Conservation (phyloP, 2,329 filamentous ascomycete species). For the Alternaria postmessia region DNA sequence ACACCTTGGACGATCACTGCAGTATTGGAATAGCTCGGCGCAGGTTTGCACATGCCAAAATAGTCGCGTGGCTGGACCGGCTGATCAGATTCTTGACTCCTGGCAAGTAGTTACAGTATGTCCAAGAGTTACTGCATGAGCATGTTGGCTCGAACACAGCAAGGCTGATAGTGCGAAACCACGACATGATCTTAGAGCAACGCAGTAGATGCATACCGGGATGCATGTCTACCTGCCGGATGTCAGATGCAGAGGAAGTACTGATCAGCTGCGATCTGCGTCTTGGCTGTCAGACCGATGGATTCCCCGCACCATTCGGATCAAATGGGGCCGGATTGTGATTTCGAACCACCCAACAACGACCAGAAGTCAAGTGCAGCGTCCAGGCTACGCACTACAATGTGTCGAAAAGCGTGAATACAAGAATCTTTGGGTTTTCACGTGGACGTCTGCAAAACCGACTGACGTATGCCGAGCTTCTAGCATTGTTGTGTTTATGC, state of each 20-base stretch:
- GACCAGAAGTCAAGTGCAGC: neutral
- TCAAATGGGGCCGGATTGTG: neutral
- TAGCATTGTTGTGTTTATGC: slow-evolving; percentile 19
- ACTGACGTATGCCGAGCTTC: slow-evolving; percentile 5
- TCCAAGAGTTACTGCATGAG: neutral
- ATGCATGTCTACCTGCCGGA: slow-evolving; percentile 22
- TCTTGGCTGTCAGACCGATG: slow-evolving; percentile 17
- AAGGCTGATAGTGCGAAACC: neutral
- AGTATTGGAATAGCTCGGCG: slow-evolving; percentile 10
- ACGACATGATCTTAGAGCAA: slow-evolving; percentile 24
- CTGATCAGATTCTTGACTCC: slow-evolving; percentile 16
- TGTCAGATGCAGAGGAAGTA: slow-evolving; percentile 27
- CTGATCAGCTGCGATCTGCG: slow-evolving; percentile 20
- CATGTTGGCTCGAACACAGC: slow-evolving; percentile 1
- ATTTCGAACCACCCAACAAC: neutral
- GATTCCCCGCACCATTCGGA: slow-evolving; percentile 22
- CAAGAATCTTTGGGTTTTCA: neutral
- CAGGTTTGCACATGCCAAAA: slow-evolving; percentile 2
- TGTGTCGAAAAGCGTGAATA: neutral
- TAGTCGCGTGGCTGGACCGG: slow-evolving; percentile 16
- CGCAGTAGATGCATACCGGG: slow-evolving; percentile 21
- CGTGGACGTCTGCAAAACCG: neutral
- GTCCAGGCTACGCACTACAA: neutral
- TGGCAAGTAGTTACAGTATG: slow-evolving; percentile 6
- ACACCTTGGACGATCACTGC: slow-evolving; percentile 34